A percentile compares a stretch with the other conserved stretches of the same genome.
Conservation (phyloP, 306 rosid species). For the Biancaea sappan region DNA sequence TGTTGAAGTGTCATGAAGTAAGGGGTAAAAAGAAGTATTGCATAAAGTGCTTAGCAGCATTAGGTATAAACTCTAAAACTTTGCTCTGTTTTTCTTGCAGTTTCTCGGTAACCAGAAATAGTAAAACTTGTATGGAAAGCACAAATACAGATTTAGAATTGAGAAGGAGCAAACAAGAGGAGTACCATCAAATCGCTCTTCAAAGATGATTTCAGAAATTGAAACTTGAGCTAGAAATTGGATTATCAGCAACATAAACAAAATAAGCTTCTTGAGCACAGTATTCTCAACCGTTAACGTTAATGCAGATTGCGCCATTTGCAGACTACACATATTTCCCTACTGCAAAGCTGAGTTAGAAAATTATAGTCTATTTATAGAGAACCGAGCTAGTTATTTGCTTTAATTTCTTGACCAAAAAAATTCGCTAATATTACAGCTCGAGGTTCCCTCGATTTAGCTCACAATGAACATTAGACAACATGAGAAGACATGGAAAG, state of each 20-base stretch:
- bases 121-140: background rate
- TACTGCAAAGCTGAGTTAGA: constrained; percentile 4
- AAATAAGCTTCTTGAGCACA: constrained; percentile 22
- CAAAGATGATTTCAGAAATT: constrained; percentile 72
- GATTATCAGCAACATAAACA: constrained; percentile 29
- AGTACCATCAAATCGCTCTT: constrained; percentile 84
- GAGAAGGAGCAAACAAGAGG: background rate
- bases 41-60: background rate
- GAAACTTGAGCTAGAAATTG: constrained; percentile 41
- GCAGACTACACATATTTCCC: constrained; percentile 3
- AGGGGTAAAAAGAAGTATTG: no score
- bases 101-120: constrained; percentile 32
- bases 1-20: background rate
- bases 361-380: constrained; percentile 38
- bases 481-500: no score
- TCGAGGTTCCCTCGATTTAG: no score
- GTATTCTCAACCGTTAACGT: background rate
- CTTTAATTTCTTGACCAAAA: constrained; percentile 8
- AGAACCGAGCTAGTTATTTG: background rate
- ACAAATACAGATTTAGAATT: background rate
- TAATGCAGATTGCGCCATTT: constrained; percentile 44
- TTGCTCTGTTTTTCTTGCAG: background rate
- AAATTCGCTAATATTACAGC: no score
- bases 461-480: no score
- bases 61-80: background rate